phyloP scores from a whole-genome alignment of 495 filamentous ascomycete species.

The Lindgomyces ingoldianus region DNA sequence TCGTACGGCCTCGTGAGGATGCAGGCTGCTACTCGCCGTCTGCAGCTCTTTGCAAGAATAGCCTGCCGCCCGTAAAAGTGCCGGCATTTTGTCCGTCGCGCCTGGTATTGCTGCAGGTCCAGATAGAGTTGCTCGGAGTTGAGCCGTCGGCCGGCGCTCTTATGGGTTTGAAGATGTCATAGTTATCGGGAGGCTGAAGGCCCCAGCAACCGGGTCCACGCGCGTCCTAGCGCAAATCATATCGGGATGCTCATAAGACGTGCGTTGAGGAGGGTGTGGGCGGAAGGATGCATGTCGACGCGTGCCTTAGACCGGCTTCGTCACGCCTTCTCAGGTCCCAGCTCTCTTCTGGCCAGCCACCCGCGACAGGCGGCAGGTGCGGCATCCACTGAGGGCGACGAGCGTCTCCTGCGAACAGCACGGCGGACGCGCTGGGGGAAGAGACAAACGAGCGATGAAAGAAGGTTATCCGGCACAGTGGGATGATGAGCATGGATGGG shows the following conservation, averaged over 20 bases:
- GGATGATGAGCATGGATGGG: conserved; percentile 21
- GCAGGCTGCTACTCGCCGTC: conserved; percentile 9
- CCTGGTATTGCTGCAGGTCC: conserved; percentile 22
- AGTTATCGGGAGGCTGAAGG: conserved; percentile 32
- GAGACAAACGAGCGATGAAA: neutral
- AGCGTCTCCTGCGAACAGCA: neutral
- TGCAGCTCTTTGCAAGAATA: conserved; percentile 23
- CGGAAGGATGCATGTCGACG: neutral
- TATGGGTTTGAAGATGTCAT: conserved; percentile 30
- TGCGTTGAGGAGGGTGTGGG: neutral
- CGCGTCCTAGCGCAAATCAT: conserved; percentile 34
- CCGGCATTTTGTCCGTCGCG: conserved; percentile 8
- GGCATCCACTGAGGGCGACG: neutral
- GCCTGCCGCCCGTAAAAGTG: conserved; percentile 8
- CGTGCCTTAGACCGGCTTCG: neutral
- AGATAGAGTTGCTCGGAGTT: conserved; percentile 6
- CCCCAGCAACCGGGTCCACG: conserved; percentile 31
- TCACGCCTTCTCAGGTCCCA: neutral
- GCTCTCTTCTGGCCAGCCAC: neutral
- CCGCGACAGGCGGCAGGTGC: neutral
- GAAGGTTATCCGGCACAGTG: conserved; percentile 22
- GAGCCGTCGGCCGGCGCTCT: conserved; percentile 16
- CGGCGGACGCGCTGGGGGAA: neutral
- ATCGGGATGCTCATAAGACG: conserved; percentile 14
- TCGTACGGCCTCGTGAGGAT: neutral